Base-by-base conservation (phyloP, 2,329 filamentous ascomycete genomes). In the Hypoxylon sp. region DNA sequence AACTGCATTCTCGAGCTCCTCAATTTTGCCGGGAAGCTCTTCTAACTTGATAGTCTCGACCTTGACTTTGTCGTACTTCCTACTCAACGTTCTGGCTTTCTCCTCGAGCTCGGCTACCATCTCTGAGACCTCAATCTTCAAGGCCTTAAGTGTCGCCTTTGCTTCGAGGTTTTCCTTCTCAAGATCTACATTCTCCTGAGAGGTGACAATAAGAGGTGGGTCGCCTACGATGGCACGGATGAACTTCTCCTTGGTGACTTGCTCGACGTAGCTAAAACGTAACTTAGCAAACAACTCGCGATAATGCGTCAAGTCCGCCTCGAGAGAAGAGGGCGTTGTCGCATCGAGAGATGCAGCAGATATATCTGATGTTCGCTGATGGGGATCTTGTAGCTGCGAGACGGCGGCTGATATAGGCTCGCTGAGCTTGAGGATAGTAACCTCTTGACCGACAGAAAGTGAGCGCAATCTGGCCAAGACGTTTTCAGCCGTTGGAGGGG, bases 231-330 rank as follows among this genome's bases (percentile, higher is more conserved):
- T 95, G 58, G 90, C 87, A 61, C 91, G 90, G 45, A 99, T 87
- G 71, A 97, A 97, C 67, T 96, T 96, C 71, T 99, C 94, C 74
- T 97, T 99, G 32, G 93, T 97, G 57, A 97, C 91, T 77, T 97
- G 94, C 73, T 99, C 94, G 63, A 97, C 89, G 73, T 97, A 97
- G 59, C 90, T 95, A 77, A 97, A 97, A 63, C 93, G 90, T 27
- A 97, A 81, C 75, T 99, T 97, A 30, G 91, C 88, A 73, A 97
- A 99, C 13, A 97, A 83, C 73, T 97, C 92, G 74, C 90, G 91
- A 76, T 97, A 97, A 72, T 97, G 92, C 20, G 81, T 78, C 19
- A 97, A 79, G 71, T 97, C 93, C 19, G 89, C 90, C 59, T 90
- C 86, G 5, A 97, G 78, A 12, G 87, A 87, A 11, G 88, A 82